Evolutionary conservation across 768 basidiomycete genomes (phyloP).

Genomic region (Psilocybe sp.): DNA sequence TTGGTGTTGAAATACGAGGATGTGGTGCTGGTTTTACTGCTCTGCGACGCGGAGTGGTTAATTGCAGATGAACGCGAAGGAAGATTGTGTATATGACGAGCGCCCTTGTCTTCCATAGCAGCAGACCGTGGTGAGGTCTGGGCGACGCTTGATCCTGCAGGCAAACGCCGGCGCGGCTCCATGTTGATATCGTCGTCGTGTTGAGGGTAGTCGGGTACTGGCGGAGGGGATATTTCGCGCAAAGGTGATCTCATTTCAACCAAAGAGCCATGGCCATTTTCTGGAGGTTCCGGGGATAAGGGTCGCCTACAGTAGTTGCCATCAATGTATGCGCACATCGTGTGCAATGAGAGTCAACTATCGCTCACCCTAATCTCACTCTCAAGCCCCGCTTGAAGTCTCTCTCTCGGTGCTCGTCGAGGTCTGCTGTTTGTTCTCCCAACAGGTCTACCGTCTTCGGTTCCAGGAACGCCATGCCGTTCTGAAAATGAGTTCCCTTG

Average conservation of each 20-base stretch:
- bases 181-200: constrained; percentile 38
- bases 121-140: not conserved
- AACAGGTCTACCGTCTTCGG: constrained; percentile 60
- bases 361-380: constrained; percentile 63
- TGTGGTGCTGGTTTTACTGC: not conserved
- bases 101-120: constrained; percentile 3
- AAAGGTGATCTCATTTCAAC: constrained; percentile 31
- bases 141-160: constrained; percentile 14
- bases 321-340: constrained; percentile 10
- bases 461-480: constrained; percentile 76
- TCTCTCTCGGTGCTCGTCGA: constrained; percentile 52
- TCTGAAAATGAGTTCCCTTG: constrained; percentile 62
- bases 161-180: constrained; percentile 35
- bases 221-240: constrained; percentile 35
- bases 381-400: constrained; percentile 64
- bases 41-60: not conserved
- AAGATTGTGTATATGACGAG: constrained; percentile 9
- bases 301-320: not conserved
- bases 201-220: constrained; percentile 16
- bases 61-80: constrained; percentile 2
- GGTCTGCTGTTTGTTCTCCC: constrained; percentile 63
- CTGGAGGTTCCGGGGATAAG: constrained; percentile 3
- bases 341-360: not conserved
- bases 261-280: constrained; percentile 1
- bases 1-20: constrained; percentile 10